Conservation (phyloP, 164 flowering plant genomes). For the Stephania yunnanensis region DNA sequence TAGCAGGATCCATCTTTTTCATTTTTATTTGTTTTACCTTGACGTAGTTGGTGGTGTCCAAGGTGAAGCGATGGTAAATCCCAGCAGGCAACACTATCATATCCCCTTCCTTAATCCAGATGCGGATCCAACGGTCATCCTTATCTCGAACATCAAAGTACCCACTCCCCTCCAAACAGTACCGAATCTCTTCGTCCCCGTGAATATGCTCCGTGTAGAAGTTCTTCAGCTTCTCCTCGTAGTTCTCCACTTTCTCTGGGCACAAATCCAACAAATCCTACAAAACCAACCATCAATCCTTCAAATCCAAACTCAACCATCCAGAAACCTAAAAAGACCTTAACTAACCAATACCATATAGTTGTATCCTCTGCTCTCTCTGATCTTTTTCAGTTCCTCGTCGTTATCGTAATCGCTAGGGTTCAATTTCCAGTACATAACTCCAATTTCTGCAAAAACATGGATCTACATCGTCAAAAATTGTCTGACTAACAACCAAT, state of each 20-base stretch:
- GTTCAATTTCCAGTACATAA: conserved; percentile 66
- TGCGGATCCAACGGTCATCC: conserved; percentile 84
- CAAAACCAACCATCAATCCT: neutral
- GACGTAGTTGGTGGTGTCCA: conserved; percentile 65
- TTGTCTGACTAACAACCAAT: no score
- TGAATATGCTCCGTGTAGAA: conserved; percentile 91
- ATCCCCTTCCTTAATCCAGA: conserved; percentile 80
- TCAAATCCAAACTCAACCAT: neutral
- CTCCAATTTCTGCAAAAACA: conserved; percentile 48
- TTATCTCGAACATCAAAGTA: conserved; percentile 87
- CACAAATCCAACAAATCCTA: conserved; percentile 86
- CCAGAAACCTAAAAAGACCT: neutral
- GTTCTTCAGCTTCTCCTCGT: conserved; percentile 80
- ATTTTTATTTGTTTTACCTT: conserved; percentile 42
- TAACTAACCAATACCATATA: conserved; percentile 42
- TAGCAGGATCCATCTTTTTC: no score
- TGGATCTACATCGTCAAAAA: no score
- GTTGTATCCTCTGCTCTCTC: conserved; percentile 64
- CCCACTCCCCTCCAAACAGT: conserved; percentile 85
- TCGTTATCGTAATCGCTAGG: conserved; percentile 58
- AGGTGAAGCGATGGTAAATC: conserved; percentile 92
- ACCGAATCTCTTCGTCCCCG: conserved; percentile 88
- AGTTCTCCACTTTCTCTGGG: conserved; percentile 77
- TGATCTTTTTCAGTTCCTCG: conserved; percentile 46
- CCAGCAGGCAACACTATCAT: conserved; percentile 88